Evolutionary conservation across 805 yeast genomes (phyloP).

Genomic region (Wickerhamiella dianesei): DNA sequence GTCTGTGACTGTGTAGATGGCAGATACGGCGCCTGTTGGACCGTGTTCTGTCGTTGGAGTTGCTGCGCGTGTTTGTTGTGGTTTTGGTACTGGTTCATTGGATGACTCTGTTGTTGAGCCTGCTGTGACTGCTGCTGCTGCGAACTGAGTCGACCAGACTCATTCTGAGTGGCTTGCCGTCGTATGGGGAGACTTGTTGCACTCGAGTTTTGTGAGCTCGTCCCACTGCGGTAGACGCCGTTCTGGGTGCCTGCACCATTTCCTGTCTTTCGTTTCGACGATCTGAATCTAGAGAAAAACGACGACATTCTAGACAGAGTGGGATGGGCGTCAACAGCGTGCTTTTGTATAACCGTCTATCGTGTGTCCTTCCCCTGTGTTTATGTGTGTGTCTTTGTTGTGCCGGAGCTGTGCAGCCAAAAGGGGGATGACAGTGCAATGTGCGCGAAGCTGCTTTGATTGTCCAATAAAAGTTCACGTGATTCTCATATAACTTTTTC

Average conservation of each 20-base stretch:
- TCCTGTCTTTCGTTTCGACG: neutral
- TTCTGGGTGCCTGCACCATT: neutral
- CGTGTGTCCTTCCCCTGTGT: neutral
- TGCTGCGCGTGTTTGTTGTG: too few species aligned
- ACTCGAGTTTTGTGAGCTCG: neutral
- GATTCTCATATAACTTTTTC: too few species aligned
- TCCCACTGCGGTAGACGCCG: neutral
- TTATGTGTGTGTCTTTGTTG: neutral
- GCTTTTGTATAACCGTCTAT: neutral
- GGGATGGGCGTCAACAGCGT: neutral
- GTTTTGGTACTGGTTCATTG: neutral
- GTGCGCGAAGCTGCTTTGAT: too few species aligned
- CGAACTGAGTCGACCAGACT: neutral
- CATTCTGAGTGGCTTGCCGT: neutral
- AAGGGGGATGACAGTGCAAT: neutral
- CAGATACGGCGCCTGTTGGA: neutral
- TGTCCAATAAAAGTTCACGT: too few species aligned
- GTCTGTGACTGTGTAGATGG: neutral
- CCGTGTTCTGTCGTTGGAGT: neutral
- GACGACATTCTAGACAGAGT: neutral
- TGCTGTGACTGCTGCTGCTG: neutral
- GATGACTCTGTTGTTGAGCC: neutral
- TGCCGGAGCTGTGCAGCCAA: neutral
- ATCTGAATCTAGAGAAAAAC: neutral
- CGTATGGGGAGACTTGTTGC: neutral